A percentile compares a stretch with the other conserved stretches of the same genome.
Evolutionary conservation across 805 yeast genomes (phyloP).

Genomic region (Ogataea henricii): DNA sequence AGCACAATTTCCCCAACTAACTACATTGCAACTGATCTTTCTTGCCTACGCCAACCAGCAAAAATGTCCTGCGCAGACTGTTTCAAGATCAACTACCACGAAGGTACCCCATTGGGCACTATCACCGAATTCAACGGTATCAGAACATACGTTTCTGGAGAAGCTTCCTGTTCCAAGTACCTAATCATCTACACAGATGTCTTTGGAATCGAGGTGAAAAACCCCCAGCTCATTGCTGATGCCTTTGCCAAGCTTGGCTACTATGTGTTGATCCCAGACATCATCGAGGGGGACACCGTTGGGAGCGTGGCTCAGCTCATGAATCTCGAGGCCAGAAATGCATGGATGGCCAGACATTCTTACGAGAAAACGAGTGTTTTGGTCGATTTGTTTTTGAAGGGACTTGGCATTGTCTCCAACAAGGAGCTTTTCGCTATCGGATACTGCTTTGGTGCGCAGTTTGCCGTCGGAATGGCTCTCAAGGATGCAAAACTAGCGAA

Average conservation of each 20-base stretch:
- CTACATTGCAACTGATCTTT: no score
- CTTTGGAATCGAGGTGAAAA: constrained; percentile 57
- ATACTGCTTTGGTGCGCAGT: constrained; percentile 79
- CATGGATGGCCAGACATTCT: constrained; percentile 56
- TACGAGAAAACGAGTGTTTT: background rate
- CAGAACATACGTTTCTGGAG: constrained; percentile 49
- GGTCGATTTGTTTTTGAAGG: constrained; percentile 4
- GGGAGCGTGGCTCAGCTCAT: constrained; percentile 23
- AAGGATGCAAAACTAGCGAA: constrained; percentile 20
- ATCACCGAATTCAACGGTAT: constrained; percentile 45
- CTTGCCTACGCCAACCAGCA: no score
- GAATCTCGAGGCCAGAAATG: constrained; percentile 26
- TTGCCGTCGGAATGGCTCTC: constrained; percentile 51
- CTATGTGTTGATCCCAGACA: constrained; percentile 69
- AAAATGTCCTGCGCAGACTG: constrained; percentile 53
- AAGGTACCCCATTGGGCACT: constrained; percentile 50
- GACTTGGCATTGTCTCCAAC: constrained; percentile 9
- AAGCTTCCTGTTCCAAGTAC: constrained; percentile 41
- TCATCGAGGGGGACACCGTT: constrained; percentile 53
- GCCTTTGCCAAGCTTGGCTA: constrained; percentile 59
- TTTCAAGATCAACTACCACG: constrained; percentile 43
- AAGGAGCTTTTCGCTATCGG: constrained; percentile 47
- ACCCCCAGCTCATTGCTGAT: constrained; percentile 60
- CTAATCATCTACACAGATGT: constrained; percentile 66
- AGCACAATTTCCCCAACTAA: no score